A percentile compares a stretch with the other conserved stretches of the same genome.
These are phyloP conservation scores for Agastache rugosa DNA, from an alignment of 257 asterid species.

Conservation along the genomic window DNA sequence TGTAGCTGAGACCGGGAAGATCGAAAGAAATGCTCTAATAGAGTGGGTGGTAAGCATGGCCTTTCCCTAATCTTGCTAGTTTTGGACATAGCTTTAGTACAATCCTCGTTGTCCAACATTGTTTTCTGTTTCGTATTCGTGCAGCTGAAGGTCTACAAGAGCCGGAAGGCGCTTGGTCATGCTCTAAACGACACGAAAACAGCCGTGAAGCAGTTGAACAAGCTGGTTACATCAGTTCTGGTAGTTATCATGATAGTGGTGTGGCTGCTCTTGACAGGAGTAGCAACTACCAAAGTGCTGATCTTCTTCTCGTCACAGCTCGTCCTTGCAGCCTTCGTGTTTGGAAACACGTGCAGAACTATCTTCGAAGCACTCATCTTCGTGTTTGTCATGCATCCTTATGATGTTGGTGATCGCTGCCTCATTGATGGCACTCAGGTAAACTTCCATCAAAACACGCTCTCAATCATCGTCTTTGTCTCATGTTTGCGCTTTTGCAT, in stretches of 20 bases:
- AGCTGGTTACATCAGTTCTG: conserved; percentile 58
- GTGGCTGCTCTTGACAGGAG: conserved; percentile 80
- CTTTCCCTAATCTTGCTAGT: not conserved
- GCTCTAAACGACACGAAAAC: conserved; percentile 84
- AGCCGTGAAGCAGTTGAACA: conserved; percentile 76
- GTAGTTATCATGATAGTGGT: conserved; percentile 54
- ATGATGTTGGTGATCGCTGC: conserved; percentile 91
- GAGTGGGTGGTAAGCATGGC: conserved; percentile 75
- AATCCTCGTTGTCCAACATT: not conserved
- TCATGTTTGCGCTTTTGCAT: not conserved
- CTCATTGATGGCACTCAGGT: conserved; percentile 86
- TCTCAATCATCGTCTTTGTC: conserved; percentile 1
- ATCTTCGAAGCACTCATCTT: conserved; percentile 79
- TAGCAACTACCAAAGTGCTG: conserved; percentile 80
- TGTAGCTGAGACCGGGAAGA: conserved; percentile 65
- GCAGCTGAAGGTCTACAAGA: conserved; percentile 81
- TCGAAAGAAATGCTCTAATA: conserved; percentile 63
- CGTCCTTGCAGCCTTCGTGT: conserved; percentile 75
- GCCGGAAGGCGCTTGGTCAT: conserved; percentile 76
- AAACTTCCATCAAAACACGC: conserved; percentile 17
- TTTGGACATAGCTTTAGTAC: not conserved
- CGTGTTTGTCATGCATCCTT: conserved; percentile 91
- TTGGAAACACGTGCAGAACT: conserved; percentile 94
- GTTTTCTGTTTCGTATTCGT: conserved; percentile 22
- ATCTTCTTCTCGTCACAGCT: conserved; percentile 82